Base-by-base conservation (phyloP, 2,329 filamentous ascomycete genomes). In the Cytospora piceae region DNA sequence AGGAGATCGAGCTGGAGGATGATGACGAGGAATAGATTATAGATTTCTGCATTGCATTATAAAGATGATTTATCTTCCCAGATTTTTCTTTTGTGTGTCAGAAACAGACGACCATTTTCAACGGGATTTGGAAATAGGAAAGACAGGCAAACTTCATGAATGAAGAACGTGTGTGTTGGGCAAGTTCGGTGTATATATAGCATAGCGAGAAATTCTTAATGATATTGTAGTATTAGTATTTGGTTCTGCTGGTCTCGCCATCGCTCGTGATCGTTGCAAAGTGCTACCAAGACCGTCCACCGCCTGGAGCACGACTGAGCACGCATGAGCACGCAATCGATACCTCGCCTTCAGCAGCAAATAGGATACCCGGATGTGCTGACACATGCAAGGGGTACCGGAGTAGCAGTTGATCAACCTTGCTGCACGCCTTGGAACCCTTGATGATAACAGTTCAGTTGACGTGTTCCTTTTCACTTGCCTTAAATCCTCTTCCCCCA, bases 1-100 rank as follows among this genome's bases (percentile, higher is more conserved):
- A 88, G 73, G 86, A 89, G 74, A 83, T 86, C 31, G 76, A 82
- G 60, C 72, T 87, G 8, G 80, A 83, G 8, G 82, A 78, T 1
- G 82, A 84, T 60, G 76, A 80, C 58, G 74, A 75, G 39, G 54
- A 61, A 17, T 27, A 29, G 14, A n/a, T 9, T 15, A 14, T 14
- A 27, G 34, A 27, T n/a, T 17, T 4, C 53, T 29, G 27, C 27
- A 29, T 29, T 29, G 27, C 27, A 29, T 29, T 29, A 29, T 29
- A 29, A 29, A 29, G 27, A 29, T 5, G 3, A 29, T 29, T 29
- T 29, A 3, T 29, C 5, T 29, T 29, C 27, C 49, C 49, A 29
- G n/a, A 49, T 63, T 63, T 34, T 57, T n/a, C 22, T 20, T 57
- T 24, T 46, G 29, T 62, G 20, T 53, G 39, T 24, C 12, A 6